Base-by-base conservation (phyloP, 148 eudicot species). In the Camellia japonica region DNA sequence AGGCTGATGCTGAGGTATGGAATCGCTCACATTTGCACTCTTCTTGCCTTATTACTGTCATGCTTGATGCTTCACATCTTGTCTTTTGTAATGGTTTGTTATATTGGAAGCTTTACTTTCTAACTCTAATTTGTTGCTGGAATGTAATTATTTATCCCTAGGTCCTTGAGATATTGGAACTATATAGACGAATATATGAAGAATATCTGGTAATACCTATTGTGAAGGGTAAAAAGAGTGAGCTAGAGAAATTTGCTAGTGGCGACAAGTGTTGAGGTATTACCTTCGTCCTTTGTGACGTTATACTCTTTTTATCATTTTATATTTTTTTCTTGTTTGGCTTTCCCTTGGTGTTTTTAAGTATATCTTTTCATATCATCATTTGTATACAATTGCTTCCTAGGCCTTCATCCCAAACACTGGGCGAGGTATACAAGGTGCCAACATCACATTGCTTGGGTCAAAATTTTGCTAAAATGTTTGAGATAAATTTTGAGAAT, bases 391-490 rank as follows among this genome's bases (percentile, higher is more conserved):
- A 56, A 72, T 38, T 60, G 11, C 3, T 55, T 60, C 12, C 30
- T 87, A 95, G 98, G 98, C 98, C 68, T 95, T 95, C 78, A 88
- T 95, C 63, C 97, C 98, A 60, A 83, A 93, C 77, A 89, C 95
- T 74, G 98, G 98, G 0, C 95, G 97, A 73, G 98, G 95, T 30
- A 86, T 95, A 49, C 98, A 95, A 90, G 98, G 98, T 76, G 98
- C 98, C 73, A 23, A 95, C 98, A 38, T 95, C 98, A 52, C 98
- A 95, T 74, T 93, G 98, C 78, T 78, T 93, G 75, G 98, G 98
- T 47, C 98, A 95, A 73, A 95, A 95, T 85, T 95, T 95, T 82
- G 97, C 98, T 9, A 93, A 95, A 81, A 95, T 95, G 98, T 95
- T 95, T 82, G 98, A 95, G 49, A 93, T 95, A 13, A 90, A 87